Evolutionary conservation across 805 yeast genomes (phyloP), one percentile per base, ranked within the genome.

Genomic region (Saccharomycopsis guyanensis): DNA sequence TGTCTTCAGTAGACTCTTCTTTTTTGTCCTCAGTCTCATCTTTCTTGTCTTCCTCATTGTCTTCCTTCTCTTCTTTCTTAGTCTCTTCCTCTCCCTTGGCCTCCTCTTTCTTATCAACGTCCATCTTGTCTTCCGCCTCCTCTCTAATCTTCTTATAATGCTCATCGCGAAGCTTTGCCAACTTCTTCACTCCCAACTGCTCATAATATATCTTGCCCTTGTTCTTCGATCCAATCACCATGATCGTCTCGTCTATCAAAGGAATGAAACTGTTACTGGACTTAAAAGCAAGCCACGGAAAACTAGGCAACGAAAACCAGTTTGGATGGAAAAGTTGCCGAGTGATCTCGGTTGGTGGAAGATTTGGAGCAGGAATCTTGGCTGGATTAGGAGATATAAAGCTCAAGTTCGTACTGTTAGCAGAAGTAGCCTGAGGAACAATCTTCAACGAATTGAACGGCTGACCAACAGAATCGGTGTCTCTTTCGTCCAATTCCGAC

Each of bases 381-480:
- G 69, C 61, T 2, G 65, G 20, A 20, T 41, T 40, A 13, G 27
- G 18, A 7, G 80, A 70, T 2, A 75, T 58, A 43, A 66, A 66
- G 1, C 74, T 75, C 43, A 76, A 54, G 27, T 63, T 67, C 27
- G 71, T 70, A 8, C 76, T 51, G 1, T 64, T 59, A 20, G 62
- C 52, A 2, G 62, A 50, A 2, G 52, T 49, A 15, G 59, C 5
- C 31, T 67, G 70, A 5, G 96, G 93, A 22, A 86, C 64, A 1
- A 86, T 76, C 51, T 79, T 80, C 27, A 88, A 69, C n/a, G 79
- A 59, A 40, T 72, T 70, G 57, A 85, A 81, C 12, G 81, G 80
- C 25, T 80, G 80, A 7, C 86, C 86, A 3, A 84, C 71, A 2
- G 72, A 65, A 2, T 84, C 76, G 42, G 78, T 80, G 51, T 95